Conservation (phyloP, 129 eudicot genomes). For the Centella asiatica region DNA sequence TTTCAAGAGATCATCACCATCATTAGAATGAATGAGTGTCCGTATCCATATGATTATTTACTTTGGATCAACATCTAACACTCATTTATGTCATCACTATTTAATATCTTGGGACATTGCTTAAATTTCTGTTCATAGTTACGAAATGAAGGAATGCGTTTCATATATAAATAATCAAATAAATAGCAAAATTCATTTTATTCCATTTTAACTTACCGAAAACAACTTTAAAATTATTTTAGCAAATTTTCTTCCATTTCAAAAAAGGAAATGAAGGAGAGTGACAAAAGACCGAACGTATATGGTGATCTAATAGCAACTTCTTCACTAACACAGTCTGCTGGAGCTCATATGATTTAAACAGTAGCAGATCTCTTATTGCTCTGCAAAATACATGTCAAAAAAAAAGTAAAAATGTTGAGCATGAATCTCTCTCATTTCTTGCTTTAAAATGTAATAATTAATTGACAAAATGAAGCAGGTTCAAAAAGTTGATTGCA, state of each 20-base stretch:
- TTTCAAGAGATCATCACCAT: background rate
- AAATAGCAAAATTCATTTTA: no score
- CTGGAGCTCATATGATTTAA: slow-evolving; percentile 6
- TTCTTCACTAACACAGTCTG: background rate
- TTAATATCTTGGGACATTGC: no score
- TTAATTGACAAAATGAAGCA: no score
- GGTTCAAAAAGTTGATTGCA: background rate
- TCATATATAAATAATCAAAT: no score
- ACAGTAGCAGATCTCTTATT: slow-evolving; percentile 1
- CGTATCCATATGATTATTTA: background rate
- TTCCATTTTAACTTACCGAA: no score
- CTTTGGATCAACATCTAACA: background rate
- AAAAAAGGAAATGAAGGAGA: background rate
- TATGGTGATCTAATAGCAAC: no score
- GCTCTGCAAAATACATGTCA: background rate
- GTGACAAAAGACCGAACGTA: no score
- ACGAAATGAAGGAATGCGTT: no score
- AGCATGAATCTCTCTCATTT: background rate
- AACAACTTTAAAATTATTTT: no score
- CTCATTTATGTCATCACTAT: no score
- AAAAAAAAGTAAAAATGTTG: background rate
- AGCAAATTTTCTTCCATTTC: no score
- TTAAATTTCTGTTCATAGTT: no score
- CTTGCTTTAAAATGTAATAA: background rate
- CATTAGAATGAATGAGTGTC: background rate